Base-by-base conservation (phyloP, 345 rosid genomes). In the Raphanus sativus region DNA sequence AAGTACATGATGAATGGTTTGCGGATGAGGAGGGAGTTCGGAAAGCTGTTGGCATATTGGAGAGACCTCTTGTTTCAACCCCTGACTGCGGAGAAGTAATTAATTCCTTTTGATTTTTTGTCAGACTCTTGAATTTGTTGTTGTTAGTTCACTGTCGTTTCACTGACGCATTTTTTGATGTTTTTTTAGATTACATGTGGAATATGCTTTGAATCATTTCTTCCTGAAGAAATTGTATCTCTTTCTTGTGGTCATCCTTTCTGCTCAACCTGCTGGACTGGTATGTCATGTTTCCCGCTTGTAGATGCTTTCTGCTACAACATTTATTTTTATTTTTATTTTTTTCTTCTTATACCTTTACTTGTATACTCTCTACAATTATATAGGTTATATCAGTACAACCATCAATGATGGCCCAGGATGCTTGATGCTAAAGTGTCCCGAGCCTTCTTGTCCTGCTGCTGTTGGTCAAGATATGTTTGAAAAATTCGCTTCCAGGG, bases 161-260 rank as follows among this genome's bases (percentile, higher is more conserved):
- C 50, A 40, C 72, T 81, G 50, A 80, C 76, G 4, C 50, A 21
- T 26, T 54, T n/a, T n/a, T 68, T 56, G 74, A 74, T 58, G 55
- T 75, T 70, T 81, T 70, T 81, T 70, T 81, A 96, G 98, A 54
- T 85, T 67, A 84, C 86, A 55, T 96, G 98, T 81, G 97, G 94
- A 59, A 89, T 96, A 45, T 96, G 99, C 78, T 96, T 93, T 66
- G 98, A 93, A 33, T 62, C 86, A 73, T 76, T 72, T 66, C 76
- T 70, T n/a, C 52, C 2, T 11, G 87, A 85, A 66, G 81, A 81
- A 58, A 81, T 90, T 60, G 48, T 48, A 72, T 84, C 92, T 28
- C 89, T 88, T 78, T 87, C 91, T 80, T 96, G 99, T 87, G 99
- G 95, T 71, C 99, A 96, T 85, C 99, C 96, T 67, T 96, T 87